Percentiles rank a stretch among this genome's conserved stretches.
These are phyloP conservation scores for Penicillium carneum DNA, from an alignment of 2,329 filamentous ascomycete genomes.

Conservation along the genomic window DNA sequence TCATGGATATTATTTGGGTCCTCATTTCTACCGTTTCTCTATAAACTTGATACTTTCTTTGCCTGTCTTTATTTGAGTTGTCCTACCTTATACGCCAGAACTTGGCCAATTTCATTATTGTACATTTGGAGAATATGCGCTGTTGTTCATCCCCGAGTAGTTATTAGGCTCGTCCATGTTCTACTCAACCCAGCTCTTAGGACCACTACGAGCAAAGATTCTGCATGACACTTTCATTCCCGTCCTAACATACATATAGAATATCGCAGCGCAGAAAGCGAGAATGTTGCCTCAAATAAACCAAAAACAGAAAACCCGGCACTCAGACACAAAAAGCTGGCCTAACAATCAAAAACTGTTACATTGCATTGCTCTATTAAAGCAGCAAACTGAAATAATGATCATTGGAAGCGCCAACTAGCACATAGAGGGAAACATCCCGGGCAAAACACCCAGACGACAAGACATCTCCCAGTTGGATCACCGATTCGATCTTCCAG, in stretches of 20 bases:
- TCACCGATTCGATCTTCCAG: slow-evolving; percentile 17
- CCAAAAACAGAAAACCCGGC: neutral
- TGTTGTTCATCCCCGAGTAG: neutral
- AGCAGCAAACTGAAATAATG: neutral
- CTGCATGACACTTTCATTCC: neutral
- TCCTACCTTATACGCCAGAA: neutral
- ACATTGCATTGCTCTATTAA: neutral
- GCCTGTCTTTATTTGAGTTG: neutral
- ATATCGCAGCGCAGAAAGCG: neutral
- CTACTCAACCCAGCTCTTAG: neutral
- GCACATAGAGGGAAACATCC: neutral
- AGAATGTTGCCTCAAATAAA: slow-evolving; percentile 1
- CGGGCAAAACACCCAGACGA: neutral
- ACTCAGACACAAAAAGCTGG: neutral
- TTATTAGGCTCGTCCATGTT: neutral
- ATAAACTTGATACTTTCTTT: slow-evolving; percentile 30
- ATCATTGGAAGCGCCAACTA: slow-evolving; percentile 1
- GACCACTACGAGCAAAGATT: neutral
- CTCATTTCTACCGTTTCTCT: slow-evolving; percentile 9
- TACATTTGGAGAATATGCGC: neutral
- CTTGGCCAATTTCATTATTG: slow-evolving; percentile 2
- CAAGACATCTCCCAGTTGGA: neutral
- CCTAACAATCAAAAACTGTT: neutral
- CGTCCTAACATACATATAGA: slow-evolving; percentile 9
- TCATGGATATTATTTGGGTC: slow-evolving; percentile 16